Conservation (phyloP, 2,329 filamentous ascomycete genomes). For the Diaporthe amygdali region DNA sequence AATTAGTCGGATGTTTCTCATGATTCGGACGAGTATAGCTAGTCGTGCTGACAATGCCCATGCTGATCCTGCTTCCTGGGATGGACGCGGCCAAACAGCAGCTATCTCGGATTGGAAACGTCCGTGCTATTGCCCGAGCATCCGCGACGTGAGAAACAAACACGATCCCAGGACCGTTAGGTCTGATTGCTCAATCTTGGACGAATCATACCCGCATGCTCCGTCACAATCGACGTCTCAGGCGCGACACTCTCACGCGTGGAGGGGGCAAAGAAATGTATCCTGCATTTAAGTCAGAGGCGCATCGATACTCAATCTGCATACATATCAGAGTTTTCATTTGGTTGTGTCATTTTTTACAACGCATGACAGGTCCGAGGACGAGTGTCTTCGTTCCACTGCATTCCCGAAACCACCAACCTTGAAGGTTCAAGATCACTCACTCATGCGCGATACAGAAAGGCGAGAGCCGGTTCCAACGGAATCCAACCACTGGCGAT, state of each 20-base stretch:
- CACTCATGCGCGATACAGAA: background rate
- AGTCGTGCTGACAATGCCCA: background rate
- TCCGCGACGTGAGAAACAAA: background rate
- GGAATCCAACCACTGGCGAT: background rate
- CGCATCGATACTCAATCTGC: background rate
- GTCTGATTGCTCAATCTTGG: background rate
- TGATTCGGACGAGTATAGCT: background rate
- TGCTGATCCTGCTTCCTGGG: background rate
- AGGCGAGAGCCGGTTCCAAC: no score
- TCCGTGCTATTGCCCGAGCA: background rate
- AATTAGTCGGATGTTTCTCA: background rate
- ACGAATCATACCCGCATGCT: slow-evolving; percentile 2
- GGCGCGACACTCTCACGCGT: background rate
- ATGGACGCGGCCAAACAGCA: background rate
- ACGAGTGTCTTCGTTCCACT: background rate
- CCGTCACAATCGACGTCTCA: slow-evolving; percentile 5
- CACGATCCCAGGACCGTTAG: background rate
- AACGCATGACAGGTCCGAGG: background rate
- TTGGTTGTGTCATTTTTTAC: background rate
- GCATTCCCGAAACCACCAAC: background rate
- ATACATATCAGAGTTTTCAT: background rate
- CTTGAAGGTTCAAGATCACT: background rate
- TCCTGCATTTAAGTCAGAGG: background rate
- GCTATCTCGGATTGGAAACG: background rate
- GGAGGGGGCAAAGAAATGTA: background rate